phyloP scores from a whole-genome alignment of 768 basidiomycete species.

The Podaxis rugospora region DNA sequence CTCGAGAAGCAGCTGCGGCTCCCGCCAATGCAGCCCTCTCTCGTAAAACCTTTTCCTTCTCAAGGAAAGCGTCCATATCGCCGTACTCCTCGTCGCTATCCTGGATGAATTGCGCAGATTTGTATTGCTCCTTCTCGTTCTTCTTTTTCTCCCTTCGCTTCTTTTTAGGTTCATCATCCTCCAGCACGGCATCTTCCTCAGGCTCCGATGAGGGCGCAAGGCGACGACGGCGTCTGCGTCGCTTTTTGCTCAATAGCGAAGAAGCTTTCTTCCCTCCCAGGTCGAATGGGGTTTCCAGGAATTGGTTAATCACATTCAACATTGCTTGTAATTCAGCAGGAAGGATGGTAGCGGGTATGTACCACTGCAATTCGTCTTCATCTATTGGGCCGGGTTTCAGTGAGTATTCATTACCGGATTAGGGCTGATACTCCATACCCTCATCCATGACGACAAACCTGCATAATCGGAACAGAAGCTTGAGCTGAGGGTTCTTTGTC shows the following conservation, averaged over 20 bases:
- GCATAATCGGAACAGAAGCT: slow-evolving; percentile 78
- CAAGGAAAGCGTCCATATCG: slow-evolving; percentile 80
- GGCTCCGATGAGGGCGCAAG: slow-evolving; percentile 43
- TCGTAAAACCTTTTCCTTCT: slow-evolving; percentile 60
- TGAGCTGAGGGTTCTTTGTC: slow-evolving; percentile 73
- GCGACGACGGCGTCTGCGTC: slow-evolving; percentile 41
- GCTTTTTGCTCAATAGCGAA: slow-evolving; percentile 65
- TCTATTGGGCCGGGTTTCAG: slow-evolving; percentile 31
- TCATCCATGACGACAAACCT: slow-evolving; percentile 67
- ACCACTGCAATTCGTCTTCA: slow-evolving; percentile 79
- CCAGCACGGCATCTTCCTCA: slow-evolving; percentile 35
- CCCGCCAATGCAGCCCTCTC: slow-evolving; percentile 42
- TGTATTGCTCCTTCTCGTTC: slow-evolving; percentile 61
- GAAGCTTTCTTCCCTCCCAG: slow-evolving; percentile 73
- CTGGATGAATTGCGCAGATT: slow-evolving; percentile 87
- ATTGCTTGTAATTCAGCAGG: slow-evolving; percentile 66
- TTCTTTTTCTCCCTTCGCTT: slow-evolving; percentile 63
- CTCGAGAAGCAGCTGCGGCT: slow-evolving; percentile 19
- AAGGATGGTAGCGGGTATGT: slow-evolving; percentile 66
- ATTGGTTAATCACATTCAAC: slow-evolving; percentile 77
- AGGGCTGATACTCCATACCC: slow-evolving; percentile 37
- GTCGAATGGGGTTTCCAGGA: slow-evolving; percentile 76
- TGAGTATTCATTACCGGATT: slow-evolving; percentile 3
- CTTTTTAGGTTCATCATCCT: slow-evolving; percentile 36
- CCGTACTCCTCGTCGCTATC: slow-evolving; percentile 86